phyloP scores from a whole-genome alignment of 78 protist genomes.

The Dictyostelium capitatum region DNA sequence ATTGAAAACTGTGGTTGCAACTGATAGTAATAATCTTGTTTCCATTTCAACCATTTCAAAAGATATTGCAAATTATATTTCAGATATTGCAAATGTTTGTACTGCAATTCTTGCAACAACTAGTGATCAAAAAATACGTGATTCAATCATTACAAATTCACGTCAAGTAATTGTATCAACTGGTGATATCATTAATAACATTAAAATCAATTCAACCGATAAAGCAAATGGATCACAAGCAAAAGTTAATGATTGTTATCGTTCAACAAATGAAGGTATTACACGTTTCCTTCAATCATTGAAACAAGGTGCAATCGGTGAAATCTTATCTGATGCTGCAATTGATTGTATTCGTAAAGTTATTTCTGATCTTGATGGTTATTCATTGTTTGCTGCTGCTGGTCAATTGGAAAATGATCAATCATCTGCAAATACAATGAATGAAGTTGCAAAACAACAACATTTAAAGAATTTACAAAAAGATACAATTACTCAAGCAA shows the following conservation, averaged over 20 bases:
- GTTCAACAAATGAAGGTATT: slow-evolving; percentile 42
- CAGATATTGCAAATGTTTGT: slow-evolving; percentile 28
- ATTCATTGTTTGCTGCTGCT: slow-evolving; percentile 80
- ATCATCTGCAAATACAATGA: background rate
- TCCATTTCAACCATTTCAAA: slow-evolving; percentile 70
- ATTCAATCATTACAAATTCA: slow-evolving; percentile 53
- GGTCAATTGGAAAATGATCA: slow-evolving; percentile 74
- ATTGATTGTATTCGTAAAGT: slow-evolving; percentile 55
- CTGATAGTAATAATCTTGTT: slow-evolving; percentile 78
- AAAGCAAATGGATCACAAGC: background rate
- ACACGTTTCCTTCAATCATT: slow-evolving; percentile 81
- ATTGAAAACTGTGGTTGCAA: slow-evolving; percentile 60
- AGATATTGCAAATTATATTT: slow-evolving; percentile 46
- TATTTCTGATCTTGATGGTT: slow-evolving; percentile 80
- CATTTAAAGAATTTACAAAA: slow-evolving; percentile 60
- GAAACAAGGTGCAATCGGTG: slow-evolving; percentile 89
- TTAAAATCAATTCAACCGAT: slow-evolving; percentile 30
- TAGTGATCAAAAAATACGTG: slow-evolving; percentile 66
- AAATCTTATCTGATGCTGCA: slow-evolving; percentile 82
- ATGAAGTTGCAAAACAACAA: slow-evolving; percentile 14
- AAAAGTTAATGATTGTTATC: slow-evolving; percentile 53
- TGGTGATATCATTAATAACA: slow-evolving; percentile 10
- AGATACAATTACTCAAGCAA: slow-evolving; percentile 63
- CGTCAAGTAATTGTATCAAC: slow-evolving; percentile 44
- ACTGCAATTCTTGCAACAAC: slow-evolving; percentile 17